Evolutionary conservation across 2,329 filamentous ascomycete species (phyloP).

Genomic region (Polychaeton citri): DNA sequence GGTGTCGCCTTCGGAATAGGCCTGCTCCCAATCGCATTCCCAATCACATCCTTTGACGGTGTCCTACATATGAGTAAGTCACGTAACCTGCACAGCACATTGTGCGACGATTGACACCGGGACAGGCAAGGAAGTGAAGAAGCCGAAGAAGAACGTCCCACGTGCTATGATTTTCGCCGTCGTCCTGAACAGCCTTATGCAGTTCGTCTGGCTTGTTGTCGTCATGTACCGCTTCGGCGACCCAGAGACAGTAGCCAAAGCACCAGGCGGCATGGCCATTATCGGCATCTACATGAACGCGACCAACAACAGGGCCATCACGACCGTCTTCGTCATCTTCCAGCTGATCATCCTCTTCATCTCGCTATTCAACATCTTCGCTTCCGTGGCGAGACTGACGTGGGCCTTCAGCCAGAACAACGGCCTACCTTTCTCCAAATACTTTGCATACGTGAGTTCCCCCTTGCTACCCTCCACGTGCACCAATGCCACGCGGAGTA

Average conservation of each 20-base stretch:
- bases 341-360: constrained; percentile 26
- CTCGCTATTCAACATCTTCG: constrained; percentile 17
- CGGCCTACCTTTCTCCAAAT: constrained; percentile 26
- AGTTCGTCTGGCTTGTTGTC: constrained; percentile 29
- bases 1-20: constrained; percentile 26
- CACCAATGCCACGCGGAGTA: too few relatives aligned
- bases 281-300: constrained; percentile 2
- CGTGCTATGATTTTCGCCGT: constrained; percentile 32
- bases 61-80: constrained; percentile 37
- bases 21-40: constrained; percentile 22
- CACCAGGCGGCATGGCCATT: background rate
- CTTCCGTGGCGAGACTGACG: background rate
- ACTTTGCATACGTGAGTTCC: constrained; percentile 20
- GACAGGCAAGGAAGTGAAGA: constrained; percentile 29
- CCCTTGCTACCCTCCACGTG: too few relatives aligned
- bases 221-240: constrained; percentile 33
- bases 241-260: constrained; percentile 11
- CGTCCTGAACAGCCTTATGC: constrained; percentile 28
- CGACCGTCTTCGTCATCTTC: constrained; percentile 28
- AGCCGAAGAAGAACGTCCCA: constrained; percentile 27
- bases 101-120: too few relatives aligned
- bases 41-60: constrained; percentile 31
- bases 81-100: too few relatives aligned
- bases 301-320: constrained; percentile 13
- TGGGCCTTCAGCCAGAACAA: constrained; percentile 36